These are phyloP conservation scores for Anacardium occidentale DNA, from an alignment of 345 rosid species.

Conservation along the genomic window DNA sequence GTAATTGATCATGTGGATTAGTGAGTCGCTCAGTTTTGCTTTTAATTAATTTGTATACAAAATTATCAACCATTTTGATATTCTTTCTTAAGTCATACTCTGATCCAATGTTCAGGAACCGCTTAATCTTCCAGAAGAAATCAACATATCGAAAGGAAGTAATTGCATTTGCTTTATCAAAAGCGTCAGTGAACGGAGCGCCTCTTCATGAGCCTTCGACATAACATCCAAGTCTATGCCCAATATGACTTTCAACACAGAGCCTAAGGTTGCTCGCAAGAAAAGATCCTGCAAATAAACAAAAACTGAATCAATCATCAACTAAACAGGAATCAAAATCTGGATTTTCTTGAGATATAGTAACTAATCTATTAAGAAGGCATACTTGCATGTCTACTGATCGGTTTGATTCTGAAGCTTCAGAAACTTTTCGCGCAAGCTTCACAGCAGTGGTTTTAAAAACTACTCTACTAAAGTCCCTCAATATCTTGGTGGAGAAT, in stretches of 20 bases:
- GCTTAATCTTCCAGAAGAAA: conserved; percentile 26
- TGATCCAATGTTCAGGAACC: conserved; percentile 30
- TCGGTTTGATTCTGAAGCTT: conserved; percentile 25
- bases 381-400: conserved; percentile 29
- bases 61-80: conserved; percentile 25
- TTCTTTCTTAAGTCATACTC: conserved; percentile 18
- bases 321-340: neutral
- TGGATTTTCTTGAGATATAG: neutral
- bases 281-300: conserved; percentile 22
- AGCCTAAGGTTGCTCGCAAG: conserved; percentile 26
- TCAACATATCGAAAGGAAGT: neutral
- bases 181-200: conserved; percentile 12
- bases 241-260: conserved; percentile 25
- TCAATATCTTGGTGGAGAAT: conserved; percentile 32
- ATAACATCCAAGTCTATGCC: conserved; percentile 30
- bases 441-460: conserved; percentile 29
- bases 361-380: neutral
- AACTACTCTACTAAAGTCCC: conserved; percentile 33
- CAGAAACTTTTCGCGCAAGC: conserved; percentile 25
- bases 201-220: conserved; percentile 21
- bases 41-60: conserved; percentile 17
- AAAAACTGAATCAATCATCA: no score
- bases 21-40: conserved; percentile 18
- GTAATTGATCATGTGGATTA: neutral
- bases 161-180: conserved; percentile 23